These are phyloP conservation scores for Stephania yunnanensis DNA, from an alignment of 164 flowering plant species.

Conservation along the genomic window DNA sequence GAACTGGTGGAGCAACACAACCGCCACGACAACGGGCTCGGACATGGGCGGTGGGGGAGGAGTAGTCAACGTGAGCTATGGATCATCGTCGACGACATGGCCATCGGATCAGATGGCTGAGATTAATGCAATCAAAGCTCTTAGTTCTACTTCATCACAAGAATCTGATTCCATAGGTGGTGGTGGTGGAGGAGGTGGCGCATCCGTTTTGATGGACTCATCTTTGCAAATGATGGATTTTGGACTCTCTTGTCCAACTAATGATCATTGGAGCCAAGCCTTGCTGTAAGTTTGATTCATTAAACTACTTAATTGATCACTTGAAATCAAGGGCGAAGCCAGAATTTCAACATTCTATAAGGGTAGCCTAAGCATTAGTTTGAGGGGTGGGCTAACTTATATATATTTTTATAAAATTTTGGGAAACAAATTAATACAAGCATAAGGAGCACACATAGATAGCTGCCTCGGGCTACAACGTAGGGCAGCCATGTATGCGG, in stretches of 20 bases:
- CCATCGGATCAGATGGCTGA: conserved; percentile 21
- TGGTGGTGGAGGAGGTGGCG: conserved; percentile 11
- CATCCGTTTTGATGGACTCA: conserved; percentile 29
- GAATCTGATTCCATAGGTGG: conserved; percentile 23
- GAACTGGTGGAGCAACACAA: background rate
- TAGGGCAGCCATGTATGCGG: too few species aligned
- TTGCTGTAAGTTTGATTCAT: conserved; percentile 37
- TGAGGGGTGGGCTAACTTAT: too few species aligned
- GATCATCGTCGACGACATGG: conserved; percentile 17
- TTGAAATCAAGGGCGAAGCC: background rate
- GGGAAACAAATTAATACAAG: too few species aligned
- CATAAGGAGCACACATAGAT: too few species aligned
- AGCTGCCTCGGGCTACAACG: too few species aligned
- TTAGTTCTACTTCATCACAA: conserved; percentile 14
- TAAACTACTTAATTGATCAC: background rate
- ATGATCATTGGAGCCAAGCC: conserved; percentile 44
- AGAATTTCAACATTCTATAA: too few species aligned
- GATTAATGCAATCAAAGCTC: conserved; percentile 17
- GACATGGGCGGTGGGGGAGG: background rate
- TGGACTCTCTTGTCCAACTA: conserved; percentile 32
- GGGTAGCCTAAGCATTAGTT: too few species aligned
- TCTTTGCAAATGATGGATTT: conserved; percentile 45
- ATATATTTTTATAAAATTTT: too few species aligned
- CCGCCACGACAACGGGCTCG: too few species aligned
- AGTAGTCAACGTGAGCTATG: conserved; percentile 14